Evolutionary conservation across 1,284 basidiomycete species (phyloP), one percentile per base, ranked within the genome.

Genomic region (Sporisorium exsertum): DNA sequence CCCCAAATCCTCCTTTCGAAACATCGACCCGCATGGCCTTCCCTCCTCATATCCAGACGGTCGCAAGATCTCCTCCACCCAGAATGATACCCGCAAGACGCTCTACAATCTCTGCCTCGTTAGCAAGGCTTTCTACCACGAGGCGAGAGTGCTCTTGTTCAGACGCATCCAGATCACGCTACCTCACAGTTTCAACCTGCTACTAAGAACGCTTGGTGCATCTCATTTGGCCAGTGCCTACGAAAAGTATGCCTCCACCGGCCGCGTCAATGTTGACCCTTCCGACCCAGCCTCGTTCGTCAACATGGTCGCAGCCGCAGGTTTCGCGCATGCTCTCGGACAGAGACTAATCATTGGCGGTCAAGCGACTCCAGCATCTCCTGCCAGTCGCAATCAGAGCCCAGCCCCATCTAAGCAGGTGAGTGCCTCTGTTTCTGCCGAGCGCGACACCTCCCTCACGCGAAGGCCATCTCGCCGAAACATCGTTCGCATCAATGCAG

Each of bases 101-200:
- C 81, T 85, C 50, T 82, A 80, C 63, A 62, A 71, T 32, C 72
- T 85, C 49, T 84, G 82, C 46, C 76, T 84, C n/a, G 80, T 81
- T 52, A 83, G 76, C 64, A 69, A 71, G 20, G 70, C 81, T 7
- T 82, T 84, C 55, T 81, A 81, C 52, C 61, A 74, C 45, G 77
- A 81, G 46, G 81, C 84, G 2, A 65, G 81, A 29, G 81, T 82
- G 9, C 73, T 85, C 12, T 65, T 85, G 20, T 84, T 81, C 60
- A 57, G 84, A 15, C 66, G 82, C 26, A 72, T 85, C 33, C 82
- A 84, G 52, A 81, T 85, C 63, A 84, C 79, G 3, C 63, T 84
- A 2, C 84, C 84, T 0, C 80, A 81, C 64, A 77, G 77, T 56
- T 85, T 85, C 69, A 74, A 80, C 46, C 59, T 81, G 26, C 70